Evolutionary conservation across 345 rosid genomes (phyloP).

Genomic region (Rubroshorea leprosula): DNA sequence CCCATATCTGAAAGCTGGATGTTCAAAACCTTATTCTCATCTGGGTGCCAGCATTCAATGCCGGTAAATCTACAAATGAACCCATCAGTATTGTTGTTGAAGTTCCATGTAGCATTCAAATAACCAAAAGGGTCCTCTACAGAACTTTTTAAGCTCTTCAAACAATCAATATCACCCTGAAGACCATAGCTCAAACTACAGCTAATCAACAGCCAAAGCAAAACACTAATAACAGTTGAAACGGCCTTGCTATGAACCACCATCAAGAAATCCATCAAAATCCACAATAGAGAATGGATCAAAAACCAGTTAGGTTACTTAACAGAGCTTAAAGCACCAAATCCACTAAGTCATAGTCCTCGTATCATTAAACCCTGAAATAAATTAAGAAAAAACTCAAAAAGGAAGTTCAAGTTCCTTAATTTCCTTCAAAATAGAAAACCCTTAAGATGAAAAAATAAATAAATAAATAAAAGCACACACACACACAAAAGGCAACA

Average conservation of each 20-base stretch:
- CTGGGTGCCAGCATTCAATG: slow-evolving; percentile 89
- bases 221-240: slow-evolving; percentile 17
- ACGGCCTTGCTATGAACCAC: slow-evolving; percentile 23
- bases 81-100: slow-evolving; percentile 52
- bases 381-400: slow-evolving; percentile 5
- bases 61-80: slow-evolving; percentile 72
- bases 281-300: slow-evolving; percentile 1
- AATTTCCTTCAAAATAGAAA: not conserved
- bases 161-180: slow-evolving; percentile 44
- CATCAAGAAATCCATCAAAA: slow-evolving; percentile 24
- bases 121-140: slow-evolving; percentile 43
- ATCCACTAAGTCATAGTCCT: slow-evolving; percentile 13
- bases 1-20: not conserved
- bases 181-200: slow-evolving; percentile 35
- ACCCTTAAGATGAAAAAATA: slow-evolving; percentile 1
- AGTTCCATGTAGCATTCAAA: slow-evolving; percentile 51
- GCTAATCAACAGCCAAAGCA: slow-evolving; percentile 33
- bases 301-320: slow-evolving; percentile 12
- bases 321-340: slow-evolving; percentile 18
- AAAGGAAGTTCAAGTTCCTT: slow-evolving; percentile 13
- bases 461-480: not conserved
- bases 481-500: not conserved
- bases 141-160: slow-evolving; percentile 29
- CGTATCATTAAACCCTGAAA: slow-evolving; percentile 25
- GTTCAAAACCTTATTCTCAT: slow-evolving; percentile 44